Evolutionary conservation across 148 eudicot species (phyloP).

Genomic region (Vaccinium darrowii): DNA sequence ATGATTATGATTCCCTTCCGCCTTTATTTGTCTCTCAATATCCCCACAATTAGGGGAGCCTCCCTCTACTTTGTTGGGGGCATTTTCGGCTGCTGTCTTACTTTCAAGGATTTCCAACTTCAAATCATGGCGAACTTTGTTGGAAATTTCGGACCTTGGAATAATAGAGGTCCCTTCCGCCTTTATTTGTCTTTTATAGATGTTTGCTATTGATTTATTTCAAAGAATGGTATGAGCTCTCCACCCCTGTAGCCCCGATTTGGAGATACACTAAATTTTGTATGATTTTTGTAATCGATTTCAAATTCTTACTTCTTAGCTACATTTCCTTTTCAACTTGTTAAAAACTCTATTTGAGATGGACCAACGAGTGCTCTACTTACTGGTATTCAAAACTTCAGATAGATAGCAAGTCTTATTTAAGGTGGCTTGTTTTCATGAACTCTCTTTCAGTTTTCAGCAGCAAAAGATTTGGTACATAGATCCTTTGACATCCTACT

Average conservation of each 20-base stretch:
- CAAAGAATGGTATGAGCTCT: no score
- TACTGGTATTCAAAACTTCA: slow-evolving; percentile 57
- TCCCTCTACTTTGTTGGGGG: slow-evolving; percentile 30
- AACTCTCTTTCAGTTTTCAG: slow-evolving; percentile 27
- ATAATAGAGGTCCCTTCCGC: slow-evolving; percentile 37
- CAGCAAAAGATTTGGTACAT: slow-evolving; percentile 35
- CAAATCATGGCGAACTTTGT: slow-evolving; percentile 38
- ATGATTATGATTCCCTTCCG: slow-evolving; percentile 34
- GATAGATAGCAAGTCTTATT: slow-evolving; percentile 29
- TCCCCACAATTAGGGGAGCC: slow-evolving; percentile 42
- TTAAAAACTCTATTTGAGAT: no score
- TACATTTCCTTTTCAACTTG: no score
- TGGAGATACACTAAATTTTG: no score
- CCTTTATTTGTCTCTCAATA: slow-evolving; percentile 28
- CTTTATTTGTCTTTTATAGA: no score
- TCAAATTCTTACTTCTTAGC: no score
- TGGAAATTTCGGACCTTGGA: slow-evolving; percentile 41
- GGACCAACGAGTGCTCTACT: slow-evolving; percentile 35
- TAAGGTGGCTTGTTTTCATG: slow-evolving; percentile 60
- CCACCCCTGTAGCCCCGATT: no score
- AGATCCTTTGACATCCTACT: slow-evolving; percentile 1
- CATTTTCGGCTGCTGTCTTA: slow-evolving; percentile 29
- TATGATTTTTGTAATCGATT: no score
- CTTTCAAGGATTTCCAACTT: slow-evolving; percentile 34
- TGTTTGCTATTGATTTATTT: no score